A percentile compares a stretch with the other conserved stretches of the same genome.
Evolutionary conservation across 495 filamentous ascomycete genomes (phyloP).

Genomic region (Penicillium verhagenii): DNA sequence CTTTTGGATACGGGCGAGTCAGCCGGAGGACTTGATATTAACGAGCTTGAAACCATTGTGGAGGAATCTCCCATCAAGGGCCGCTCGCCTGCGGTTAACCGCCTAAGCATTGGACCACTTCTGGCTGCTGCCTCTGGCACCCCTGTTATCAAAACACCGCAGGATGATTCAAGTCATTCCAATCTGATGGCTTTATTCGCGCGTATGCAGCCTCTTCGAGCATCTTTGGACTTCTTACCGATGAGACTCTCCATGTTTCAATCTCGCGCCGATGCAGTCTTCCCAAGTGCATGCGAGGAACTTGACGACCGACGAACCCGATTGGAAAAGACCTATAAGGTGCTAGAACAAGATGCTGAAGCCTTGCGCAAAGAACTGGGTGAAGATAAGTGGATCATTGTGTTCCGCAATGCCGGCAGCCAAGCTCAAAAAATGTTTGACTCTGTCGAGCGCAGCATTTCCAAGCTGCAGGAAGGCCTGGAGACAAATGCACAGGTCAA

Average conservation of each 20-base stretch:
- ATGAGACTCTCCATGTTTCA: constrained; percentile 90
- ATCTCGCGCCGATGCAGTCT: constrained; percentile 66
- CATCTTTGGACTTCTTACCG: constrained; percentile 93
- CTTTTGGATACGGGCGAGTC: constrained; percentile 53
- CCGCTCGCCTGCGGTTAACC: constrained; percentile 50
- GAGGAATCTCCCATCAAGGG: constrained; percentile 73
- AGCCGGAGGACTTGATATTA: constrained; percentile 72
- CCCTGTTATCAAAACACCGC: constrained; percentile 56
- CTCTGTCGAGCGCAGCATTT: constrained; percentile 80
- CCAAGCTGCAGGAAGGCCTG: constrained; percentile 76
- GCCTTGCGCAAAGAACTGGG: constrained; percentile 81
- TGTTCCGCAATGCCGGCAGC: constrained; percentile 88
- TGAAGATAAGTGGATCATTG: constrained; percentile 92
- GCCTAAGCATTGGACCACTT: constrained; percentile 63
- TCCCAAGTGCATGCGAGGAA: constrained; percentile 89
- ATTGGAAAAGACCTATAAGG: constrained; percentile 77
- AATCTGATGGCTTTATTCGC: constrained; percentile 84
- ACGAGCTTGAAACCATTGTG: constrained; percentile 89
- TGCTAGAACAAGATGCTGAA: constrained; percentile 83
- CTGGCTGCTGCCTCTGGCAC: constrained; percentile 57
- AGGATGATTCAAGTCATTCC: constrained; percentile 76
- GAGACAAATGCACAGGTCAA: constrained; percentile 70
- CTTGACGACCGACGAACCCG: constrained; percentile 66
- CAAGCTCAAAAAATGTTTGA: constrained; percentile 95
- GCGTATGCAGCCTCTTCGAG: constrained; percentile 88